A percentile compares a stretch with the other conserved stretches of the same genome.
Conservation (phyloP, 2,329 filamentous ascomycete species). For the Pseudocercospora ulei region DNA sequence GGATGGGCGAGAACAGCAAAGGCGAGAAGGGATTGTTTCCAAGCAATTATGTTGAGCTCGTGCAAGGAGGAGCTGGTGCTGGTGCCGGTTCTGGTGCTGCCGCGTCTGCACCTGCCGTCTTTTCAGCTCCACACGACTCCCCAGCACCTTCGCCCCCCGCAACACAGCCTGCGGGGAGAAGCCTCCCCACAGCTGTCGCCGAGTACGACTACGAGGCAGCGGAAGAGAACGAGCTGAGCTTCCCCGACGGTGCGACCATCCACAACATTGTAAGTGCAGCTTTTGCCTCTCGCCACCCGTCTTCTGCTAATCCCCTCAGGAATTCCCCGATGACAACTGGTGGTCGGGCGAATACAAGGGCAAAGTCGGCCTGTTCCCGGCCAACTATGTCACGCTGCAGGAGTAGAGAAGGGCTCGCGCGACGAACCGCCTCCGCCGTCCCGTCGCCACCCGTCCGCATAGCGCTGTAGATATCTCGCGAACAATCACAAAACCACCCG, state of each 20-base stretch:
- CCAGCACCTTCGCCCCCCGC: conserved; percentile 22
- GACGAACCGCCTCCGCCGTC: too few relatives aligned
- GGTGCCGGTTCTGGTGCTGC: too few relatives aligned
- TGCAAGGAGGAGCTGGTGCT: conserved; percentile 45
- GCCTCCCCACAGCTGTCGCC: conserved; percentile 58
- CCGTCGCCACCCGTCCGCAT: too few relatives aligned
- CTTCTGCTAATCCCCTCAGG: conserved; percentile 42
- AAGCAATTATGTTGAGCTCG: conserved; percentile 88
- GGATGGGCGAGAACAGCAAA: conserved; percentile 80
- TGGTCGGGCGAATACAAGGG: conserved; percentile 85
- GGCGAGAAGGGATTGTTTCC: conserved; percentile 89
- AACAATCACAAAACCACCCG: too few relatives aligned
- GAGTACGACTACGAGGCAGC: conserved; percentile 95
- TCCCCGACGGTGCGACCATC: conserved; percentile 80
- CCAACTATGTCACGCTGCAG: conserved; percentile 45
- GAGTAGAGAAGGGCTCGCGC: conserved; percentile 34
- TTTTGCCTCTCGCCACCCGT: not conserved
- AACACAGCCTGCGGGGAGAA: conserved; percentile 37
- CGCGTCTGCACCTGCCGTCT: conserved; percentile 38
- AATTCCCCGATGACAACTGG: conserved; percentile 98
- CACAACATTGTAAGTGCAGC: conserved; percentile 57
- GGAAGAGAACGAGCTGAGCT: conserved; percentile 79
- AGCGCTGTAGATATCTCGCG: too few relatives aligned
- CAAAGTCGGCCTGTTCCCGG: conserved; percentile 66
- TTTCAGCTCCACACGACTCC: conserved; percentile 34